Percentiles rank a stretch among this genome's conserved stretches.
Evolutionary conservation across 2,329 filamentous ascomycete genomes (phyloP).

Genomic region (Blumeriella jaapii): DNA sequence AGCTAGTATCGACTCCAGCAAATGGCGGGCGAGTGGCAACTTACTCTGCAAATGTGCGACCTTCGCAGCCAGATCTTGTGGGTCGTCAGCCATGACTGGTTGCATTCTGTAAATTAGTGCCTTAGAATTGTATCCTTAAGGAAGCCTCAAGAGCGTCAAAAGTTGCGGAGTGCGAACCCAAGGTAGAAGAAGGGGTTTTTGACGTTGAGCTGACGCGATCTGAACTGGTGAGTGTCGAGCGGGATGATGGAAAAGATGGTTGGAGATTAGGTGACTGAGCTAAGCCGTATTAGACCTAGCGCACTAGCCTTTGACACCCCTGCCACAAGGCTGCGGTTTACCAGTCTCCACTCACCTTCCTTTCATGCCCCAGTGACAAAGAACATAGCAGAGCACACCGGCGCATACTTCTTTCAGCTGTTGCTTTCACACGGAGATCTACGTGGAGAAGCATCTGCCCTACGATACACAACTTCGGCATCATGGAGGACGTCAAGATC

Average conservation of each 20-base stretch:
- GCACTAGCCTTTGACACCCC: background rate
- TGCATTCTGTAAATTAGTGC: conserved; percentile 18
- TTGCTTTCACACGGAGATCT: conserved; percentile 13
- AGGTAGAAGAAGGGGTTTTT: conserved; percentile 1
- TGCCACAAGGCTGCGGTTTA: background rate
- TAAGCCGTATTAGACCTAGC: too few relatives aligned
- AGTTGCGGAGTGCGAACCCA: background rate
- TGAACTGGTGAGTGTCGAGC: too few relatives aligned
- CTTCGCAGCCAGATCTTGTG: conserved; percentile 41
- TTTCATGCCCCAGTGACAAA: conserved; percentile 4
- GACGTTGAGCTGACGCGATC: too few relatives aligned
- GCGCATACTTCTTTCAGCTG: conserved; percentile 1
- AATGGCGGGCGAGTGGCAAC: conserved; percentile 32
- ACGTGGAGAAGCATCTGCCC: conserved; percentile 10
- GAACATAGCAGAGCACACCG: conserved; percentile 8
- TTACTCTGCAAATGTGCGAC: conserved; percentile 46
- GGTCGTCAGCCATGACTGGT: conserved; percentile 35
- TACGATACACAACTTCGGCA: too few relatives aligned
- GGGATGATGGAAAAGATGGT: too few relatives aligned
- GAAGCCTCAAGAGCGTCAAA: background rate
- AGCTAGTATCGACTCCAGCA: conserved; percentile 30
- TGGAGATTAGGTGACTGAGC: too few relatives aligned
- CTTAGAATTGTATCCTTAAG: background rate
- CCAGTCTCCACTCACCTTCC: background rate
- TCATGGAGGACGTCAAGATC: conserved; percentile 29